A percentile compares a stretch with the other conserved stretches of the same genome.
phyloP scores from a whole-genome alignment of 331 rosid species.

The Quercus tomentella region DNA sequence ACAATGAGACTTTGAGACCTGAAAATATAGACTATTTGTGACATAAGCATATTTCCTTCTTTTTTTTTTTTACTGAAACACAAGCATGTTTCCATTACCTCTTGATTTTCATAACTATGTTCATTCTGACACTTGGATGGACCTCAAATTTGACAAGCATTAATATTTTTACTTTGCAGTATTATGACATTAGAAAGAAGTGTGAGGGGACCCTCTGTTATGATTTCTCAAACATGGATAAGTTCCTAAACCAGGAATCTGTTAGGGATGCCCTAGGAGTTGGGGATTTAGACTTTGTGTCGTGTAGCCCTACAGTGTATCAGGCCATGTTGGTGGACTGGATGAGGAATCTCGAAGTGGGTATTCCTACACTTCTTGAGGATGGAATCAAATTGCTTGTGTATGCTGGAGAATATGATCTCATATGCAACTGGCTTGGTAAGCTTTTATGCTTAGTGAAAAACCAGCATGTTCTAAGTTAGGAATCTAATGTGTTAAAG shows the following conservation, averaged over 20 bases:
- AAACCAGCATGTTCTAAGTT: constrained; percentile 1
- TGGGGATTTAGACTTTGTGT: constrained; percentile 75
- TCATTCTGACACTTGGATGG: neutral
- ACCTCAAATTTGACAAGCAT: constrained; percentile 28
- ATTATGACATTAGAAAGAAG: constrained; percentile 87
- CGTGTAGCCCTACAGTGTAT: constrained; percentile 83
- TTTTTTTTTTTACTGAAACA: neutral
- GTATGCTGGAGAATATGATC: constrained; percentile 96
- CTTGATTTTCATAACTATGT: neutral
- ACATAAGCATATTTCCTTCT: neutral
- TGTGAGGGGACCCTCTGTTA: constrained; percentile 91
- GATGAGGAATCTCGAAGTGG: constrained; percentile 97
- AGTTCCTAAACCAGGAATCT: constrained; percentile 62
- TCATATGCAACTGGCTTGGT: constrained; percentile 99
- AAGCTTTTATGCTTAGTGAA: neutral
- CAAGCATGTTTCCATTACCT: neutral
- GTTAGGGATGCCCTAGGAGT: constrained; percentile 85
- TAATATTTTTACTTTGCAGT: constrained; percentile 41
- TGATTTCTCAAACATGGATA: constrained; percentile 94
- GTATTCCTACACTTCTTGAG: constrained; percentile 92
- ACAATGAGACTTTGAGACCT: neutral
- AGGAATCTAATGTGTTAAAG: neutral
- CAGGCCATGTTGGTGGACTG: constrained; percentile 94
- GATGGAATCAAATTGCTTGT: constrained; percentile 85
- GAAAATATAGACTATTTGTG: neutral